Conservation (phyloP, 768 basidiomycete genomes). For the Tulasnella sp. region DNA sequence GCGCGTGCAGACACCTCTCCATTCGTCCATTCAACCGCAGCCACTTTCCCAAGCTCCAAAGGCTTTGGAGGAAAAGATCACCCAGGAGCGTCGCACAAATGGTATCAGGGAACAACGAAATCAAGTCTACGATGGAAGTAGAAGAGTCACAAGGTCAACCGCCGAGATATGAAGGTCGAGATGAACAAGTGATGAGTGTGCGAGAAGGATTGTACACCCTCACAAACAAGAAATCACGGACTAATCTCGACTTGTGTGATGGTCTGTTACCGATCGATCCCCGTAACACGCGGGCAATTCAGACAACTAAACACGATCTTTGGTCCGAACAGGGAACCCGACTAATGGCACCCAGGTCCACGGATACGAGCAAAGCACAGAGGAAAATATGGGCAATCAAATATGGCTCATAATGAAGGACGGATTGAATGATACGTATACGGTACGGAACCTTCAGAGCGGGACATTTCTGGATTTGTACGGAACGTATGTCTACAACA, state of each 20-base stretch:
- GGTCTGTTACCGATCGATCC: not conserved
- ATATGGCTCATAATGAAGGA: not conserved
- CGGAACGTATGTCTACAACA: not conserved
- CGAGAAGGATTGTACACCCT: not conserved
- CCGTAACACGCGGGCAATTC: too few relatives aligned
- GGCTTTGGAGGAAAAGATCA: too few relatives aligned
- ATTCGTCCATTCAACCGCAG: too few relatives aligned
- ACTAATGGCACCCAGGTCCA: not conserved
- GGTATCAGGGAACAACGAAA: too few relatives aligned
- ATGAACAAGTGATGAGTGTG: too few relatives aligned
- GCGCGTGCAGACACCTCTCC: too few relatives aligned
- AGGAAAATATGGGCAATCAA: not conserved
- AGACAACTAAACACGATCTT: not conserved
- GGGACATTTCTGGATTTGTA: conserved; percentile 8
- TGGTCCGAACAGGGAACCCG: not conserved
- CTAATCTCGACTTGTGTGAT: not conserved
- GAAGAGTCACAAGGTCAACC: too few relatives aligned
- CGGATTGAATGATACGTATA: not conserved
- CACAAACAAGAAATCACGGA: not conserved
- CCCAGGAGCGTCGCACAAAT: too few relatives aligned
- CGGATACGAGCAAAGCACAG: not conserved
- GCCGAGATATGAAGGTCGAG: too few relatives aligned
- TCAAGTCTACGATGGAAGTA: too few relatives aligned
- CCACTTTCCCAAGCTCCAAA: too few relatives aligned
- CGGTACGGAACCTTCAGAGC: not conserved